Evolutionary conservation across 805 yeast species (phyloP).

Genomic region (Monosporozyma servazzii): DNA sequence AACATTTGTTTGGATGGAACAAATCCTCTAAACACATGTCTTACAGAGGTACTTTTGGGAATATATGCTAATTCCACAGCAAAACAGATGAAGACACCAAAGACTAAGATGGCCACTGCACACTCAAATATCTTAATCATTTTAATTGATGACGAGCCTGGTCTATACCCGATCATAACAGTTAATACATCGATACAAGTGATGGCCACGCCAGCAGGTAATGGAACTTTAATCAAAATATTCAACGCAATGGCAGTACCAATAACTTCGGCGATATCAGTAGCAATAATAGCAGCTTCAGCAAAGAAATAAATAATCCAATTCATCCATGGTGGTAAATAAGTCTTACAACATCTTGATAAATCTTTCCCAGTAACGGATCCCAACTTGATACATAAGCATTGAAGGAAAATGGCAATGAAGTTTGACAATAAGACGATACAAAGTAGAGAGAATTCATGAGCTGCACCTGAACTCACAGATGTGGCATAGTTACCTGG

Average conservation of each 20-base stretch:
- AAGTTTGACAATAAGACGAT: constrained; percentile 67
- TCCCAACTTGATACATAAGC: constrained; percentile 76
- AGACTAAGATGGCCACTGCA: constrained; percentile 62
- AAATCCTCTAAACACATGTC: constrained; percentile 54
- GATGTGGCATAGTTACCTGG: constrained; percentile 92
- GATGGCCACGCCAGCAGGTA: constrained; percentile 66
- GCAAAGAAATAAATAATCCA: constrained; percentile 62
- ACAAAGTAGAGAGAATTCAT: constrained; percentile 63
- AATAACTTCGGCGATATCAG: constrained; percentile 89
- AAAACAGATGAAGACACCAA: constrained; percentile 71
- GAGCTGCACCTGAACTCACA: constrained; percentile 79
- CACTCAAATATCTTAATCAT: constrained; percentile 69
- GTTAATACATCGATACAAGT: constrained; percentile 76
- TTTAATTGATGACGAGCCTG: constrained; percentile 62
- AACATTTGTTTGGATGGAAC: constrained; percentile 47
- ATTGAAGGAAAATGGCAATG: constrained; percentile 76
- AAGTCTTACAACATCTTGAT: constrained; percentile 71
- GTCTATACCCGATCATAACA: constrained; percentile 70
- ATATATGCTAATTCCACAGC: constrained; percentile 59
- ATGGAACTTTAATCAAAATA: constrained; percentile 64
- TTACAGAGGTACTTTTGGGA: constrained; percentile 36
- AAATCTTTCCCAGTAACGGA: constrained; percentile 84
- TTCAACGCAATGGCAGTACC: constrained; percentile 86
- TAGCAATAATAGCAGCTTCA: constrained; percentile 81
- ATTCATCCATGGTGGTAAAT: constrained; percentile 62